Evolutionary conservation across 805 yeast species (phyloP).

Genomic region (Jamesozyma rosinii): DNA sequence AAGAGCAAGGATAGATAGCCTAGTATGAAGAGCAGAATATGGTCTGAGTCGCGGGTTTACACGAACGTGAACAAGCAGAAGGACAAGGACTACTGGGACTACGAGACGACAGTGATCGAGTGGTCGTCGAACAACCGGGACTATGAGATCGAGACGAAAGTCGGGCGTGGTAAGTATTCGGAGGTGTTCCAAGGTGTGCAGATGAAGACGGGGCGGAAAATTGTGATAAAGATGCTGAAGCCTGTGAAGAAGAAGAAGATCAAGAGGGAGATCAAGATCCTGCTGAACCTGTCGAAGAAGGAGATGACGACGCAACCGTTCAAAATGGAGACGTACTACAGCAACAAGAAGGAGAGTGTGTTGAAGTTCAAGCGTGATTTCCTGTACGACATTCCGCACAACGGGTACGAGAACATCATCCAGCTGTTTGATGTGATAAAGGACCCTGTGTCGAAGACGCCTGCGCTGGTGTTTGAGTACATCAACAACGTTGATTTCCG

Average conservation of each 20-base stretch:
- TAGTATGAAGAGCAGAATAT: slow-evolving; percentile 29
- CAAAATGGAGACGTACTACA: slow-evolving; percentile 22
- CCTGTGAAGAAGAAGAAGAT: slow-evolving; percentile 91
- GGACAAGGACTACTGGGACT: slow-evolving; percentile 78
- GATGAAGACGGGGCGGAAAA: slow-evolving; percentile 48
- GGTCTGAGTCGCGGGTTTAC: slow-evolving; percentile 54
- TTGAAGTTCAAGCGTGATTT: slow-evolving; percentile 19
- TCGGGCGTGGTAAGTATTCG: slow-evolving; percentile 92
- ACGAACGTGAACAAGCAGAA: slow-evolving; percentile 61
- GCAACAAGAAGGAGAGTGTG: slow-evolving; percentile 23
- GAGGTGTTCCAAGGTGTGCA: slow-evolving; percentile 86
- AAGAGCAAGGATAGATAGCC: neutral
- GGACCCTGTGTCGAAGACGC: slow-evolving; percentile 71
- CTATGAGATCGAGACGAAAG: slow-evolving; percentile 72
- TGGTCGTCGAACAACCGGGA: slow-evolving; percentile 51
- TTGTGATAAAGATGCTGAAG: slow-evolving; percentile 83
- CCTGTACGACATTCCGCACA: slow-evolving; percentile 27
- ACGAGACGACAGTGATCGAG: slow-evolving; percentile 53
- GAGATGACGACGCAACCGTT: slow-evolving; percentile 20
- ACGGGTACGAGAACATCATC: slow-evolving; percentile 56
- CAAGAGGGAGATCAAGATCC: slow-evolving; percentile 77
- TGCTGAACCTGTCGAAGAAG: slow-evolving; percentile 59
- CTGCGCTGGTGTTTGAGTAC: slow-evolving; percentile 79
- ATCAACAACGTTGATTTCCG: slow-evolving; percentile 79
- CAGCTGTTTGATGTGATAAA: slow-evolving; percentile 71